A percentile compares a stretch with the other conserved stretches of the same genome.
phyloP scores from a whole-genome alignment of 352 stramenopile genomes.

The Halophytophthora polymorphica region DNA sequence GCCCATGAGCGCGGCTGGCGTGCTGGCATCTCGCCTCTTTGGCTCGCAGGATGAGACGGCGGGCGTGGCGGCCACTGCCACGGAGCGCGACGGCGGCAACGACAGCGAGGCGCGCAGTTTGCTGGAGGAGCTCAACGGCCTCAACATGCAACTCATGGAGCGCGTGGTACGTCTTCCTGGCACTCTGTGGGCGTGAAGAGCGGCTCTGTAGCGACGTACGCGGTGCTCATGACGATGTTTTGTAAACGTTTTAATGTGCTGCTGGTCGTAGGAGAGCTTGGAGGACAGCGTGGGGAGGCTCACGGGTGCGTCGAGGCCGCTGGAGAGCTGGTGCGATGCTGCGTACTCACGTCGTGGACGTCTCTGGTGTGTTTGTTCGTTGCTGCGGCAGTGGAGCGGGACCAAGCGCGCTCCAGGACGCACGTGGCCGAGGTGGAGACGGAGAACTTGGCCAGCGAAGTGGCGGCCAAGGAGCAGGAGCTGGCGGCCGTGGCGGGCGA shows the following conservation, averaged over 20 bases:
- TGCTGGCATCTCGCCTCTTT: slow-evolving; percentile 68
- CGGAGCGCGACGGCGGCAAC: slow-evolving; percentile 18
- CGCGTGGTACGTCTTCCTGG: slow-evolving; percentile 43
- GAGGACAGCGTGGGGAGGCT: slow-evolving; percentile 68
- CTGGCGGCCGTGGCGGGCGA: slow-evolving; percentile 46
- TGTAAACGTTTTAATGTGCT: slow-evolving; percentile 1
- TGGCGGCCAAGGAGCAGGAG: slow-evolving; percentile 51
- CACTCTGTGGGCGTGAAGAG: not conserved
- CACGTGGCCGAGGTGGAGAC: slow-evolving; percentile 67
- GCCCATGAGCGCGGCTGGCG: slow-evolving; percentile 57
- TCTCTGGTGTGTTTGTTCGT: not conserved
- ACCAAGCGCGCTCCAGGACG: slow-evolving; percentile 67
- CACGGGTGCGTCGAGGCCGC: slow-evolving; percentile 25
- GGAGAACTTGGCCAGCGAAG: slow-evolving; percentile 45
- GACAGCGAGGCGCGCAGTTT: slow-evolving; percentile 61
- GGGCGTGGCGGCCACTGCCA: slow-evolving; percentile 12
- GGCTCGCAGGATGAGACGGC: slow-evolving; percentile 40
- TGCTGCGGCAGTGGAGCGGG: slow-evolving; percentile 44
- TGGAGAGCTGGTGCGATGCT: not conserved
- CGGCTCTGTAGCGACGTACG: not conserved
- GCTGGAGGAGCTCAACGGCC: slow-evolving; percentile 76
- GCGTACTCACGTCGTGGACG: not conserved
- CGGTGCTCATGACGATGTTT: not conserved
- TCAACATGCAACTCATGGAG: slow-evolving; percentile 84
- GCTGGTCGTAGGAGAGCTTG: slow-evolving; percentile 48